Evolutionary conservation across 73 alveolate genomes (phyloP).

Genomic region (Tetrahymena elliotti): DNA sequence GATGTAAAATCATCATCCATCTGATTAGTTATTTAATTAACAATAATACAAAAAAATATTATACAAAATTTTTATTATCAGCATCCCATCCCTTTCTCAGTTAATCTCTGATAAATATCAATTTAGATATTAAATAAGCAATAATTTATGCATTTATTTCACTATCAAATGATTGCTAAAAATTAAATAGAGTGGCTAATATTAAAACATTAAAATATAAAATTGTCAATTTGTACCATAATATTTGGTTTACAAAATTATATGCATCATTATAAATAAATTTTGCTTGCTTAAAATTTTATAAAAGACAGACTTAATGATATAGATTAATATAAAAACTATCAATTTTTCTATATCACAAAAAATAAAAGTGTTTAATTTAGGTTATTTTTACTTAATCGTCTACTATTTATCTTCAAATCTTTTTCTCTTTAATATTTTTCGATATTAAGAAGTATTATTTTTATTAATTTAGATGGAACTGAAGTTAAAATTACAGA

Average conservation of each 20-base stretch:
- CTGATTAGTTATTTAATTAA: too few relatives aligned
- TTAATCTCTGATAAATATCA: neutral
- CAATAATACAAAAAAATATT: too few relatives aligned
- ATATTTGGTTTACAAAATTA: too few relatives aligned
- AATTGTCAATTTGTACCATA: too few relatives aligned
- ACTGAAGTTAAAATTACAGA: constrained; percentile 22
- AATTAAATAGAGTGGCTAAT: neutral
- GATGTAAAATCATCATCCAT: neutral
- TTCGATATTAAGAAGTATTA: neutral
- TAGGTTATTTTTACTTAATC: neutral
- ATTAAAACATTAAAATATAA: too few relatives aligned
- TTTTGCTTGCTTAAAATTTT: too few relatives aligned
- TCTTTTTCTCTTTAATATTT: neutral
- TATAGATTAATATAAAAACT: neutral
- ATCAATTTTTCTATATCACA: neutral
- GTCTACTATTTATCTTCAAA: neutral
- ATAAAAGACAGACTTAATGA: neutral
- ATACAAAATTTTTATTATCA: too few relatives aligned
- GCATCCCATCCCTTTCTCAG: neutral
- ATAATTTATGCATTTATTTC: too few relatives aligned
- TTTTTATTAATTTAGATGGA: neutral
- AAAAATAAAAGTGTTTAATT: too few relatives aligned
- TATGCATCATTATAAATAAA: too few relatives aligned
- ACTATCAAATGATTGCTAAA: neutral
- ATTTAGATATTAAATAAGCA: too few relatives aligned